Conservation (phyloP, 495 filamentous ascomycete species). For the Bacidia rubella region DNA sequence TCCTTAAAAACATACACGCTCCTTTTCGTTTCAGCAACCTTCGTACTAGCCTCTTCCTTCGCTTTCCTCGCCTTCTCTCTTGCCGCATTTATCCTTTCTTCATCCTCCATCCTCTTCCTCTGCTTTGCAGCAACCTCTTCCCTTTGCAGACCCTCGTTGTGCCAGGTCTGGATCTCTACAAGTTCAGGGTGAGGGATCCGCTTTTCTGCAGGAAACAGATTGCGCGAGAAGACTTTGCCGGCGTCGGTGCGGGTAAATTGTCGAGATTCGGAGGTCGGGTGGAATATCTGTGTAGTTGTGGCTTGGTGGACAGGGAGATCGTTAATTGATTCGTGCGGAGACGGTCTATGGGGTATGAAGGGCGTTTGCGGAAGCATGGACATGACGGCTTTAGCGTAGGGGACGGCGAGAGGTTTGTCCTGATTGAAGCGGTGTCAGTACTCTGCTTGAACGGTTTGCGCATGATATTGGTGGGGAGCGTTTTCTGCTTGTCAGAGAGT, state of each 20-base stretch:
- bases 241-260: slow-evolving; percentile 82
- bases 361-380: slow-evolving; percentile 62
- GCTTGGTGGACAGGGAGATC: slow-evolving; percentile 71
- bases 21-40: slow-evolving; percentile 40
- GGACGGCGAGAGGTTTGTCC: slow-evolving; percentile 63
- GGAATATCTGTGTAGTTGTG: slow-evolving; percentile 75
- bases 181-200: slow-evolving; percentile 85
- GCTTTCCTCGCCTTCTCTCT: slow-evolving; percentile 26
- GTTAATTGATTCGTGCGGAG: slow-evolving; percentile 73
- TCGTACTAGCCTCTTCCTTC: slow-evolving; percentile 36
- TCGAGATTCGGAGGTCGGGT: slow-evolving; percentile 79
- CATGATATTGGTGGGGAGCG: not conserved
- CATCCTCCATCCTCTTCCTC: slow-evolving; percentile 30
- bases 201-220: slow-evolving; percentile 68
- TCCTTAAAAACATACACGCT: slow-evolving; percentile 77
- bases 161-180: slow-evolving; percentile 32
- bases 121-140: slow-evolving; percentile 28
- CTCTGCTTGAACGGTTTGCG: slow-evolving; percentile 1
- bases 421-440: slow-evolving; percentile 22
- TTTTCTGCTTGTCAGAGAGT: slow-evolving; percentile 29
- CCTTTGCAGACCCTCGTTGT: slow-evolving; percentile 20
- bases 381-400: slow-evolving; percentile 63
- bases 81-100: slow-evolving; percentile 27
- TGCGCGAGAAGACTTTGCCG: slow-evolving; percentile 61
- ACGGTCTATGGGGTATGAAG: slow-evolving; percentile 18